Conservation (phyloP, 2,329 filamentous ascomycete species). For the Sporothrix pseudoabietina region DNA sequence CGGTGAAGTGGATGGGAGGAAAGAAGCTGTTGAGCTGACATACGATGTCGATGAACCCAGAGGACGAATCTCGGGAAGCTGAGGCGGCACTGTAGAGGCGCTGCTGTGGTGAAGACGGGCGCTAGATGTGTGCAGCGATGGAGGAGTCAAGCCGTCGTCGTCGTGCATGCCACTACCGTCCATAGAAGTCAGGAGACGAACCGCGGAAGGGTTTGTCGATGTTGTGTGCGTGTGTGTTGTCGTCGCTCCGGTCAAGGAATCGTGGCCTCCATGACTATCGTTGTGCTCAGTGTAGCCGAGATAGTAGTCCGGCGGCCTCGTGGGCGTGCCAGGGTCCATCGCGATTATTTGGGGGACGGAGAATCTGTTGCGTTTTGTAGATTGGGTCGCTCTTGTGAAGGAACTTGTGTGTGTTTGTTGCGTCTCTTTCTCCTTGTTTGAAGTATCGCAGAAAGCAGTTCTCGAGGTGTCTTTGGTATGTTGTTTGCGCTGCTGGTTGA, state of each 20-base stretch:
- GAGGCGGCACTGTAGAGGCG: slow-evolving; percentile 25
- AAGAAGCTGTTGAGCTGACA: slow-evolving; percentile 44
- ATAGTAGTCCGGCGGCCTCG: slow-evolving; percentile 57
- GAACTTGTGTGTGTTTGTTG: background rate
- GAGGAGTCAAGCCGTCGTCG: slow-evolving; percentile 30
- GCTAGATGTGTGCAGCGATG: slow-evolving; percentile 20
- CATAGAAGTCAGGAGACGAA: slow-evolving; percentile 64
- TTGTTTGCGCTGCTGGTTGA: background rate
- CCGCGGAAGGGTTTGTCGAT: slow-evolving; percentile 51
- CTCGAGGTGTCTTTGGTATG: slow-evolving; percentile 10
- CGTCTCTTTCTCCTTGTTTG: background rate
- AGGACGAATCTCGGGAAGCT: slow-evolving; percentile 41
- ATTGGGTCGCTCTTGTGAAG: background rate
- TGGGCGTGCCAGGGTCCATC: slow-evolving; percentile 57
- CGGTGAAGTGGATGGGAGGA: background rate
- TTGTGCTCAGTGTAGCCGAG: slow-evolving; percentile 59
- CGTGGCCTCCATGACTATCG: slow-evolving; percentile 56
- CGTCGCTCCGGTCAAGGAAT: slow-evolving; percentile 48
- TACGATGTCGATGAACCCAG: slow-evolving; percentile 55
- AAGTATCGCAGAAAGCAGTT: background rate
- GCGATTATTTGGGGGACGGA: background rate
- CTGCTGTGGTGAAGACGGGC: slow-evolving; percentile 8
- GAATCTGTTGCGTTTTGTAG: background rate
- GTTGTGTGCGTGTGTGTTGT: slow-evolving; percentile 38
- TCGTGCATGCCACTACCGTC: slow-evolving; percentile 45